Percentiles rank a stretch among this genome's conserved stretches.
phyloP scores from a whole-genome alignment of 2,329 filamentous ascomycete species.

The Cladobotryum protrusum region DNA sequence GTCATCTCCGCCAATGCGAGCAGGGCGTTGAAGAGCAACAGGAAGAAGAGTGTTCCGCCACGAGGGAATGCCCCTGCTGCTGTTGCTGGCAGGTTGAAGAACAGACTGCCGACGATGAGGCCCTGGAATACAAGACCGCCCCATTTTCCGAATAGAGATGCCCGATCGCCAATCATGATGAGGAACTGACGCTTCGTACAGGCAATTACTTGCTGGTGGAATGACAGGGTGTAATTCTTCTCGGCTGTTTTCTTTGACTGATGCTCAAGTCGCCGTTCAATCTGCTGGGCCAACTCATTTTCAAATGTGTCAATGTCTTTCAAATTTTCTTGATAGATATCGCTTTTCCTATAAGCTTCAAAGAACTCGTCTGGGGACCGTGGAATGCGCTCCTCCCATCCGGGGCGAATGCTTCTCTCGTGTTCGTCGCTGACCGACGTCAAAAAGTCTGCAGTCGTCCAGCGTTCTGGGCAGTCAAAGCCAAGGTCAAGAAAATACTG shows the following conservation, averaged over 20 bases:
- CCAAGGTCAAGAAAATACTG: slow-evolving; percentile 66
- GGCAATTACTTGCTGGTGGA: slow-evolving; percentile 64
- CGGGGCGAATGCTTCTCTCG: slow-evolving; percentile 61
- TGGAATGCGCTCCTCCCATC: slow-evolving; percentile 60
- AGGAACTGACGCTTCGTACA: slow-evolving; percentile 72
- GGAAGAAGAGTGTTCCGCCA: slow-evolving; percentile 44
- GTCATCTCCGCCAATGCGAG: slow-evolving; percentile 72
- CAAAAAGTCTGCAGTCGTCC: slow-evolving; percentile 69
- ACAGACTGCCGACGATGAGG: slow-evolving; percentile 73
- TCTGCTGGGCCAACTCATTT: slow-evolving; percentile 49
- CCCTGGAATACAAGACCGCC: slow-evolving; percentile 70
- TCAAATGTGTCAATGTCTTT: slow-evolving; percentile 58
- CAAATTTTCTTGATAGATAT: slow-evolving; percentile 53
- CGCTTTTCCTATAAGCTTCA: slow-evolving; percentile 57
- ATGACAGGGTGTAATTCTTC: slow-evolving; percentile 70
- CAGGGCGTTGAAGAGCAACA: slow-evolving; percentile 51
- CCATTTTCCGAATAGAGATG: slow-evolving; percentile 71
- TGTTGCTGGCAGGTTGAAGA: slow-evolving; percentile 58
- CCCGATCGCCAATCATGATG: slow-evolving; percentile 69
- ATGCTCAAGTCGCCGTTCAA: slow-evolving; percentile 41
- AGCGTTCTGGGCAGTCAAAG: slow-evolving; percentile 63
- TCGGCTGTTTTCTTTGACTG: slow-evolving; percentile 64
- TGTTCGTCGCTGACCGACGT: slow-evolving; percentile 71
- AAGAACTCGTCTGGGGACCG: slow-evolving; percentile 63
- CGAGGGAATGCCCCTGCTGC: slow-evolving; percentile 59